Evolutionary conservation across 495 filamentous ascomycete species (phyloP).

Genomic region (Trichoderma virens): DNA sequence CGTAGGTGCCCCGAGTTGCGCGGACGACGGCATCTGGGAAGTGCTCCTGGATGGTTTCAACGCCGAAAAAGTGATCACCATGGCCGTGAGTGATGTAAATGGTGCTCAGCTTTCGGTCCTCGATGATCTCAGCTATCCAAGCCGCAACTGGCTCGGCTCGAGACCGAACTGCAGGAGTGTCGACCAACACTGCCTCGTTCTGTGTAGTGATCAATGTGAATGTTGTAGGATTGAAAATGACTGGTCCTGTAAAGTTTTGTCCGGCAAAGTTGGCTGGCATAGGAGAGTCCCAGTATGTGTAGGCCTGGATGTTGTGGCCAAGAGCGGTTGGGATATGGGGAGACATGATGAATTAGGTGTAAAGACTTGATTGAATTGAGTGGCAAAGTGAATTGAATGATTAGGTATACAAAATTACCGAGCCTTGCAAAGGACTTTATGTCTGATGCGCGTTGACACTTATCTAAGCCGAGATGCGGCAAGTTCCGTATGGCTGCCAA

Average conservation of each 20-base stretch:
- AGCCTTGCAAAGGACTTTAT: too few relatives aligned
- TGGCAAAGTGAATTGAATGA: too few relatives aligned
- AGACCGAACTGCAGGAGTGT: not conserved
- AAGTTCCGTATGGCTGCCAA: too few relatives aligned
- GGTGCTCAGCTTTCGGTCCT: not conserved
- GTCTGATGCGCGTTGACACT: too few relatives aligned
- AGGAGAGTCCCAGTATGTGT: slow-evolving; percentile 1
- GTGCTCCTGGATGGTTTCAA: not conserved
- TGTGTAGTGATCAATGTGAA: not conserved
- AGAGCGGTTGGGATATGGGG: not conserved
- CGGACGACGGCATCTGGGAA: not conserved
- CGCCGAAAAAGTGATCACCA: not conserved
- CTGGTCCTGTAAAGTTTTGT: not conserved
- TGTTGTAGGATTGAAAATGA: not conserved
- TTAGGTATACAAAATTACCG: too few relatives aligned
- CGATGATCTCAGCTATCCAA: not conserved
- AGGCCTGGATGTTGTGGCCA: not conserved
- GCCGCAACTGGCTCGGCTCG: not conserved
- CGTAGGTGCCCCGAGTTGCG: not conserved
- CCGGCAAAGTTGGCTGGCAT: not conserved
- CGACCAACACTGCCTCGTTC: not conserved
- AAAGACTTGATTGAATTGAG: too few relatives aligned
- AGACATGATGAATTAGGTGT: too few relatives aligned
- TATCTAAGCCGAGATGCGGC: too few relatives aligned
- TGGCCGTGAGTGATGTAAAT: slow-evolving; percentile 5